Conservation (phyloP, 2,329 filamentous ascomycete genomes). For the Phaeoacremonium minimum region DNA sequence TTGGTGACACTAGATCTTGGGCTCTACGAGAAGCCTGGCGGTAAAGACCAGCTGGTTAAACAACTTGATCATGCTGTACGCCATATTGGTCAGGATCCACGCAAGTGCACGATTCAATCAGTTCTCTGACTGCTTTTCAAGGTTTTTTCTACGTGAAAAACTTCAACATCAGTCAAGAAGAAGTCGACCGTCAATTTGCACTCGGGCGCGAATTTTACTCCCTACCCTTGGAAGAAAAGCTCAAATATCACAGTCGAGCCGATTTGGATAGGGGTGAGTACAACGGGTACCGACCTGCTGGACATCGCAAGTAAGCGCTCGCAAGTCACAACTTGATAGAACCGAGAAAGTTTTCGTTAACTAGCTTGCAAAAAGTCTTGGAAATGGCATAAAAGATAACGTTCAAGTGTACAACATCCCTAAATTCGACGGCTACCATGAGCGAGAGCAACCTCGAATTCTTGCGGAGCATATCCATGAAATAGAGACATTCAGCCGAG, state of each 20-base stretch:
- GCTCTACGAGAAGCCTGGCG: constrained; percentile 23
- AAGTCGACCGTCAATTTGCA: constrained; percentile 55
- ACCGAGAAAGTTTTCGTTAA: not conserved
- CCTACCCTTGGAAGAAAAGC: constrained; percentile 55
- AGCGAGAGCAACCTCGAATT: constrained; percentile 30
- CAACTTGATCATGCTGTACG: constrained; percentile 24
- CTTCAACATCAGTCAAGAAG: constrained; percentile 53
- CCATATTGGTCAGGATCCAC: constrained; percentile 14
- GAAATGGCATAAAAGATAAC: constrained; percentile 31
- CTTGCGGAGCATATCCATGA: constrained; percentile 45
- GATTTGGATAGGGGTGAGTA: constrained; percentile 48
- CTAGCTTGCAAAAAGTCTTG: constrained; percentile 1
- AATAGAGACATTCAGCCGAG: constrained; percentile 45
- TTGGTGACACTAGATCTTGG: constrained; percentile 22
- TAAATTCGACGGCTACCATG: constrained; percentile 23
- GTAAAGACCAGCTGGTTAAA: constrained; percentile 24
- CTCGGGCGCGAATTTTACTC: constrained; percentile 49
- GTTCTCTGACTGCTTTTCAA: not conserved
- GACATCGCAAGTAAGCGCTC: constrained; percentile 20
- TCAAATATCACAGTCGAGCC: constrained; percentile 41
- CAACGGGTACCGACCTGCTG: constrained; percentile 50
- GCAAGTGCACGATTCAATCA: not conserved
- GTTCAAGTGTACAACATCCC: constrained; percentile 33
- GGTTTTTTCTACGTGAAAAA: constrained; percentile 61
- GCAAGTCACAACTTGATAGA: not conserved